phyloP scores from a whole-genome alignment of 2,329 filamentous ascomycete genomes.

The Talaromyces atroroseus region DNA sequence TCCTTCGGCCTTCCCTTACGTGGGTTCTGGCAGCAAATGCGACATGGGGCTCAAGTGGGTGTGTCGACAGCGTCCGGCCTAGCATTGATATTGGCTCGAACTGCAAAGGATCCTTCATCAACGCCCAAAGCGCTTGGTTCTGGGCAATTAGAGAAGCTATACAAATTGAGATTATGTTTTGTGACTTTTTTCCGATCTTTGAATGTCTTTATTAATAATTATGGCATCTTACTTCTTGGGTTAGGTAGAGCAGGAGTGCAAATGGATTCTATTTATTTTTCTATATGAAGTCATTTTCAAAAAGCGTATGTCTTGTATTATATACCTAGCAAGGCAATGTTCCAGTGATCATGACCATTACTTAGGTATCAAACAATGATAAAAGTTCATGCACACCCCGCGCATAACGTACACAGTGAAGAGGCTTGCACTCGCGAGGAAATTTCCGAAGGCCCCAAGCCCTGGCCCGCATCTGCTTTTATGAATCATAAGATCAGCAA shows the following conservation, averaged over 20 bases:
- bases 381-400: not conserved
- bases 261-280: too few species aligned
- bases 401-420: not conserved
- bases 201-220: too few species aligned
- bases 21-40: conserved; percentile 44
- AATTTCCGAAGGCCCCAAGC: too few species aligned
- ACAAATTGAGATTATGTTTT: not conserved
- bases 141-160: not conserved
- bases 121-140: not conserved
- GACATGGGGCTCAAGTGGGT: not conserved
- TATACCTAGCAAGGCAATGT: too few species aligned
- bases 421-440: not conserved
- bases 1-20: conserved; percentile 42
- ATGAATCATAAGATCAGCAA: not conserved
- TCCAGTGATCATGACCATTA: too few species aligned
- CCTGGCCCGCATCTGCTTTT: not conserved
- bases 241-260: too few species aligned
- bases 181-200: not conserved
- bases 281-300: too few species aligned
- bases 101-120: not conserved
- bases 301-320: too few species aligned
- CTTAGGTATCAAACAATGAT: not conserved
- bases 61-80: not conserved
- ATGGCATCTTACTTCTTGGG: too few species aligned
- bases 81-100: conserved; percentile 2